Evolutionary conservation across 345 rosid genomes (phyloP), one percentile per base, ranked within the genome.

Genomic region (Laguncularia racemosa): DNA sequence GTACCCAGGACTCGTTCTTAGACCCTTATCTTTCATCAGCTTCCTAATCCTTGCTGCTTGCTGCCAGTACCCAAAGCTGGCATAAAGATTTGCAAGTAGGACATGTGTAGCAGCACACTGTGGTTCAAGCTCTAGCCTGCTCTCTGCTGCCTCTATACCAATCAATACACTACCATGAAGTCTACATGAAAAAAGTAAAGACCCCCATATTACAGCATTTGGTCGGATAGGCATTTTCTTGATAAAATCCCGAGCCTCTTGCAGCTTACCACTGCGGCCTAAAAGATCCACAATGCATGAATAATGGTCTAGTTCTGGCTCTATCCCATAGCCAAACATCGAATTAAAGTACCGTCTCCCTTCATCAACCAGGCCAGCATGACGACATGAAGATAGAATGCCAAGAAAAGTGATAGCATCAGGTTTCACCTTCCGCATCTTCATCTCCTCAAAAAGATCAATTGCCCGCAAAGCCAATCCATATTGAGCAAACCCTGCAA

Each of bases 211-310:
- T 9, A 89, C 74, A 0, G 91, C 78, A 67, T 92, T 92, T 38
- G 96, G 86, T 52, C 48, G 11, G 46, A 84, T 61, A 14, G 98
- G 91, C 96, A 92, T 86, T 64, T 56, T 68, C 40, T 71, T 46
- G 2, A 86, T 75, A 47, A 89, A 65, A 48, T 73, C 61, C 19
- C 57, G 61, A 40, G 96, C 99, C 71, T 93, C 96, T 72, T 86
- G 76, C 40, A 86, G 54, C 63, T 83, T 57, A 52, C 89, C 89
- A 65, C 84, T 77, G 46, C 97, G 89, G 12, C 97, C 95, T 8
- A 92, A 88, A 55, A 92, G 95, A 81, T 89, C 97, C n/a, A 86
- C 72, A n/a, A 89, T 53, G 60, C 99, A 89, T 20, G 96, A 84
- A 73, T 77, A 89, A 58, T 89, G 99, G 64, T 81, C 85, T 21